A percentile compares a stretch with the other conserved stretches of the same genome.
phyloP scores from a whole-genome alignment of 345 rosid species.

The Populus deltoides region DNA sequence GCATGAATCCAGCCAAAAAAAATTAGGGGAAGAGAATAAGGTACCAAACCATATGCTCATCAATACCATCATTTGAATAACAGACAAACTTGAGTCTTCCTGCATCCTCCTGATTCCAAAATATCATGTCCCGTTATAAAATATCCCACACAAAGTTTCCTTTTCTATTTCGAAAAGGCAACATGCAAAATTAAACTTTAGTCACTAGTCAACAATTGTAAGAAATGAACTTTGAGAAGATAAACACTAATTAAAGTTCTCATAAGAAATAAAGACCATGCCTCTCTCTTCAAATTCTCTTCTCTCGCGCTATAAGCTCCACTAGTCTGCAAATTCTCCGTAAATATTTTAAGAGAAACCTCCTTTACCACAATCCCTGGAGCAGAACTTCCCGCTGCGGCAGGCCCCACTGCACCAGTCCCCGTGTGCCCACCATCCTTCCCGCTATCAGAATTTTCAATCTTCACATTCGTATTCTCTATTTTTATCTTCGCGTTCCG shows the following conservation, averaged over 20 bases:
- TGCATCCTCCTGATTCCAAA: constrained; percentile 72
- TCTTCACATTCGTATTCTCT: constrained; percentile 61
- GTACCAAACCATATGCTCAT: constrained; percentile 99
- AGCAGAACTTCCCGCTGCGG: constrained; percentile 37
- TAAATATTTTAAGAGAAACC: constrained; percentile 72
- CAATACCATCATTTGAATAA: constrained; percentile 73
- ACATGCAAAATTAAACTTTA: neutral
- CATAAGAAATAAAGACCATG: constrained; percentile 9
- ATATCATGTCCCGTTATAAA: neutral
- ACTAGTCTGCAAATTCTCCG: constrained; percentile 90
- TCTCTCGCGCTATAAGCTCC: constrained; percentile 98
- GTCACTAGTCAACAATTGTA: neutral
- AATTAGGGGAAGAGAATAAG: constrained; percentile 24
- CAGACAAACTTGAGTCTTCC: constrained; percentile 82
- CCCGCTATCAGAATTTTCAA: constrained; percentile 67
- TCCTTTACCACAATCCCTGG: constrained; percentile 63
- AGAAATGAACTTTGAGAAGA: neutral
- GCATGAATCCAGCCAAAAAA: neutral
- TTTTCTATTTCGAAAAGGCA: neutral
- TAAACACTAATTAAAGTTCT: neutral
- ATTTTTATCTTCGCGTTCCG: constrained; percentile 67
- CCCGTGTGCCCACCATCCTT: constrained; percentile 55
- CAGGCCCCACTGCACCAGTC: constrained; percentile 34
- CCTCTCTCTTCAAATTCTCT: constrained; percentile 90
- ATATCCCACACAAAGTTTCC: neutral